Evolutionary conservation across 148 eudicot species (phyloP).

Genomic region (Cornus kousa): DNA sequence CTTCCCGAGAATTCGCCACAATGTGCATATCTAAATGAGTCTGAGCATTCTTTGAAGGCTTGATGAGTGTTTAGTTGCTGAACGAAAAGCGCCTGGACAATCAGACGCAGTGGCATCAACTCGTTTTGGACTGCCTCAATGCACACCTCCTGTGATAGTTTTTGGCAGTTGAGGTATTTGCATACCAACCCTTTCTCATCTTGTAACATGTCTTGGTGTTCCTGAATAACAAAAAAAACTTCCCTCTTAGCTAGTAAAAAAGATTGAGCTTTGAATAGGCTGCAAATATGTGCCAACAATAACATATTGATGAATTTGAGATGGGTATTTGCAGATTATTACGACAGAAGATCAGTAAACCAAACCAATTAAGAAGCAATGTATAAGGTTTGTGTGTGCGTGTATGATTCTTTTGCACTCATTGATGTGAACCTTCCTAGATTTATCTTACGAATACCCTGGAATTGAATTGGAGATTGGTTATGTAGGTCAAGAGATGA

Average conservation of each 20-base stretch:
- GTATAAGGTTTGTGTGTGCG: too few relatives aligned
- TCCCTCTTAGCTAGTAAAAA: neutral
- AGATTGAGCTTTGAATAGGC: neutral
- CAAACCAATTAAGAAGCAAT: too few relatives aligned
- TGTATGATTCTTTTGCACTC: too few relatives aligned
- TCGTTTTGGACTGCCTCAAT: constrained; percentile 90
- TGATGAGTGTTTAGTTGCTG: constrained; percentile 87
- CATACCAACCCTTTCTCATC: constrained; percentile 72
- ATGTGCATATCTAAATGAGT: constrained; percentile 68
- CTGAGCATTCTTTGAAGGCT: constrained; percentile 78
- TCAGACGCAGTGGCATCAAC: constrained; percentile 80
- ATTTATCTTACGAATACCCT: too few relatives aligned
- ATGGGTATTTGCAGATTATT: neutral
- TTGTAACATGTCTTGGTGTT: constrained; percentile 60
- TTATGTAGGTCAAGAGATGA: too few relatives aligned
- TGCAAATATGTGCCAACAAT: neutral
- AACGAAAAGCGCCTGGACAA: constrained; percentile 88
- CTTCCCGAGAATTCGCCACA: constrained; percentile 65
- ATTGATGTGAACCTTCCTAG: too few relatives aligned
- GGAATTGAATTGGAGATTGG: too few relatives aligned
- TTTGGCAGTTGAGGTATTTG: constrained; percentile 78
- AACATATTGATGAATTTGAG: neutral
- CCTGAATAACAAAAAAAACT: constrained; percentile 32
- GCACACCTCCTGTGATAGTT: constrained; percentile 81
- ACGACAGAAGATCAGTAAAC: too few relatives aligned